phyloP scores from a whole-genome alignment of 495 filamentous ascomycete genomes.

The Daldinia loculata region DNA sequence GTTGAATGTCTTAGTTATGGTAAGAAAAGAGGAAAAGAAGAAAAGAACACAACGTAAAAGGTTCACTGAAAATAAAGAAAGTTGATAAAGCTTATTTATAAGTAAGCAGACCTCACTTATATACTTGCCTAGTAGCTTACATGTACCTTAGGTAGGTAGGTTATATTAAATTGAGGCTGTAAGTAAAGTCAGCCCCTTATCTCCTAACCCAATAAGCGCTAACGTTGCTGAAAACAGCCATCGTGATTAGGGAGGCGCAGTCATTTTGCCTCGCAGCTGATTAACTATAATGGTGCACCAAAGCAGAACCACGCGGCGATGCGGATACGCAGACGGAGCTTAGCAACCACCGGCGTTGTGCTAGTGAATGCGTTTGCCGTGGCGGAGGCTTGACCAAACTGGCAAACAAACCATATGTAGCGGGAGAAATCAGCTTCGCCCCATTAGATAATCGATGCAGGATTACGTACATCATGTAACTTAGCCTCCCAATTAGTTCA shows the following conservation, averaged over 20 bases:
- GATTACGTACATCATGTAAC: not conserved
- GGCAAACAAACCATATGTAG: no score
- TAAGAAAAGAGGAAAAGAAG: not conserved
- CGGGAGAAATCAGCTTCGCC: not conserved
- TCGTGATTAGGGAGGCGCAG: not conserved
- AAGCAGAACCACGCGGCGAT: not conserved
- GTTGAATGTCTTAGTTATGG: not conserved
- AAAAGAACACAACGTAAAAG: not conserved
- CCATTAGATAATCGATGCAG: not conserved
- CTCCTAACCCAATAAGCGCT: no score
- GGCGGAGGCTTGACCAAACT: no score
- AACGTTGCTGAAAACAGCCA: no score
- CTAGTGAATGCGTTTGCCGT: not conserved
- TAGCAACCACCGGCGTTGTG: no score
- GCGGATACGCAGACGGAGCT: no score
- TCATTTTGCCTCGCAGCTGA: slow-evolving; percentile 8
- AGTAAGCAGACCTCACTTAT: not conserved
- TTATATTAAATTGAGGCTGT: no score
- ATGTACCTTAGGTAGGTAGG: no score
- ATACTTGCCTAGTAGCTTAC: no score
- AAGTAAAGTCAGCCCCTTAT: no score
- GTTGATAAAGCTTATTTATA: not conserved
- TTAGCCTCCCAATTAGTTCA: not conserved
- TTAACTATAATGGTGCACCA: not conserved
- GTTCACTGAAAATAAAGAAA: not conserved